Evolutionary conservation across 805 yeast species (phyloP).

Genomic region (Sungouiozyma intestinalis): DNA sequence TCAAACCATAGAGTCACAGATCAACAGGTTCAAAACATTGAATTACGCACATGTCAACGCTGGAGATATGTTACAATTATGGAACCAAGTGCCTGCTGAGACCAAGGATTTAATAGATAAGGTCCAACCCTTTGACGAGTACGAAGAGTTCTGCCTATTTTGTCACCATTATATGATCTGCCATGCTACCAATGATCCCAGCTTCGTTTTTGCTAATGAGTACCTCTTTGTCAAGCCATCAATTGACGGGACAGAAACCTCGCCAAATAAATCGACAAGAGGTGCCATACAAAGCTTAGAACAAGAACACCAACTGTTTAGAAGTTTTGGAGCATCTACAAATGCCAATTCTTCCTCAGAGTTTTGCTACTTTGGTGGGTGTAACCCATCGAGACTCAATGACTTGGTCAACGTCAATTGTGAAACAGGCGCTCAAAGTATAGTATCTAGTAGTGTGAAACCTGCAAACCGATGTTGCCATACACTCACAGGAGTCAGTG

Average conservation of each 20-base stretch:
- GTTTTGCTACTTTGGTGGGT: constrained; percentile 30
- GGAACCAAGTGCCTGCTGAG: constrained; percentile 39
- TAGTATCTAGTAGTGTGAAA: constrained; percentile 4
- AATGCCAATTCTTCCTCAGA: constrained; percentile 5
- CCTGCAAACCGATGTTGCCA: constrained; percentile 47
- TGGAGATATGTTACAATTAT: constrained; percentile 45
- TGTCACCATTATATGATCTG: constrained; percentile 65
- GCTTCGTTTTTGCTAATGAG: constrained; percentile 6
- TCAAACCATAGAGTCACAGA: constrained; percentile 41
- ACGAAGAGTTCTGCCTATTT: constrained; percentile 70
- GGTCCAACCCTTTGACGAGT: constrained; percentile 69
- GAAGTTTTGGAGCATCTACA: constrained; percentile 20
- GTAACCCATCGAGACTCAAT: constrained; percentile 22
- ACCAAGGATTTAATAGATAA: constrained; percentile 33
- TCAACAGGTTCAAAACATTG: constrained; percentile 34
- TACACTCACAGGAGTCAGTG: constrained; percentile 31
- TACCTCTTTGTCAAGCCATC: constrained; percentile 3
- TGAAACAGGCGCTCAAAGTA: neutral
- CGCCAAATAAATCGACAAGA: too few relatives aligned
- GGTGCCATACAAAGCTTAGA: neutral
- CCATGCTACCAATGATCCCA: constrained; percentile 43
- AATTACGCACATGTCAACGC: constrained; percentile 44
- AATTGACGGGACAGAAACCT: neutral
- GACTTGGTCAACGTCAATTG: constrained; percentile 9
- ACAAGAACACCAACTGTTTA: constrained; percentile 5